Evolutionary conservation across 2,329 filamentous ascomycete genomes (phyloP), one percentile per base, ranked within the genome.

Genomic region (Pezicula carpinea): DNA sequence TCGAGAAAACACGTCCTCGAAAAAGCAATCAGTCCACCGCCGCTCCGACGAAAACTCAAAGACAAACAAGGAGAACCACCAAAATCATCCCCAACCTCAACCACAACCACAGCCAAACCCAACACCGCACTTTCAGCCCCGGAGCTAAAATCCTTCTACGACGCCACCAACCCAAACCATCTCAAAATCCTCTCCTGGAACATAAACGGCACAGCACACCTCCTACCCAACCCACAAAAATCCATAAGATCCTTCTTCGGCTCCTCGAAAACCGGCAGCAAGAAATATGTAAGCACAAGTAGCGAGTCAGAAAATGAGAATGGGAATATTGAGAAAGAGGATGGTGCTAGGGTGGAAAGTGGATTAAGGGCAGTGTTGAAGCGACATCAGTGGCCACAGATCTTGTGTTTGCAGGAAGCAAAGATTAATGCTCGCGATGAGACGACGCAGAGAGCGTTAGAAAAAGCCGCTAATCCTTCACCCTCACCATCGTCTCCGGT

Each of bases 341-440:
- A n/a, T n/a, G n/a, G n/a, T n/a, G n/a, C n/a, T n/a, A n/a, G n/a
- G n/a, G n/a, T 21, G 17, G 29, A 11, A 15, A 34, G 13, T 26
- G 52, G 55, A 15, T 60, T 75, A 5, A 61, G 70, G 31, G 59
- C 55, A 15, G 71, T 74, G 46, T 61, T 76, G n/a, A 63, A 65
- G 19, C 64, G 66, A 8, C 70, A 75, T 52, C 43, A 60, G 10
- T 75, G 66, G 64, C 72, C 72, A 3, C 62, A 68, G 2, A 51
- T 74, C 18, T 61, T 75, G 4, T 69, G 70, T 46, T 61, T 75
- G 2, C 72, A 76, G 60, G 73, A 76, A 64, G 68, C 75, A 19
- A 76, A 76, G 53, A 72, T 77, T 42, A 64, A 60, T 15, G 50
- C 62, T 1, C 57, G 56, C 6, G 73, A 76, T 48, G 48, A 34